A percentile compares a stretch with the other conserved stretches of the same genome.
Evolutionary conservation across 1,284 basidiomycete genomes (phyloP).

Genomic region (Afroboletus lepidellus): DNA sequence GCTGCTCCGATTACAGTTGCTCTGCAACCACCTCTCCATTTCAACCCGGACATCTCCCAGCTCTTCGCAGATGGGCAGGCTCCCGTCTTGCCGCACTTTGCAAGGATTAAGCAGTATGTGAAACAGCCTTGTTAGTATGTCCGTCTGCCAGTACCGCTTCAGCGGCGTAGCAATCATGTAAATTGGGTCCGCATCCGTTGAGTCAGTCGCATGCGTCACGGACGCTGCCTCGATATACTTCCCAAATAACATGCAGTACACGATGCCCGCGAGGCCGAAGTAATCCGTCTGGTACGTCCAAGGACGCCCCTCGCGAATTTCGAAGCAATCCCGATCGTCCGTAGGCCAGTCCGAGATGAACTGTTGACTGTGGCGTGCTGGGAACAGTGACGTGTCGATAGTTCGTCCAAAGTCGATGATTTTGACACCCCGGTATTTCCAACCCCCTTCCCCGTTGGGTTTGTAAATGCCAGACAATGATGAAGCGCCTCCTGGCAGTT

Average conservation of each 20-base stretch:
- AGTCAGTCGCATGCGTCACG: conserved; percentile 39
- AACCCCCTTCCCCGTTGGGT: conserved; percentile 76
- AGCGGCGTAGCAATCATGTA: conserved; percentile 76
- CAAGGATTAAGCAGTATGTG: conserved; percentile 84
- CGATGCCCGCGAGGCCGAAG: conserved; percentile 88
- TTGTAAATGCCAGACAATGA: conserved; percentile 79
- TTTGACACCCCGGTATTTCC: conserved; percentile 85
- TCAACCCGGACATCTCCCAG: conserved; percentile 64
- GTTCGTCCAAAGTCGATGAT: conserved; percentile 97
- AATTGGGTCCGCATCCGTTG: conserved; percentile 36
- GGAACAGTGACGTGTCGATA: conserved; percentile 84
- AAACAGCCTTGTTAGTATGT: conserved; percentile 85
- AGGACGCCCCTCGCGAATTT: conserved; percentile 78
- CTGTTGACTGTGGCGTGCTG: conserved; percentile 56
- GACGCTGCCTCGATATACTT: conserved; percentile 84
- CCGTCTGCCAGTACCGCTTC: conserved; percentile 94
- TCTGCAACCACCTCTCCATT: conserved; percentile 87
- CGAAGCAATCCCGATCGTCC: conserved; percentile 86
- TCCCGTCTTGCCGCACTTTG: conserved; percentile 48
- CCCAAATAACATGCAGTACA: conserved; percentile 95
- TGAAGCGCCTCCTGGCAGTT: conserved; percentile 67
- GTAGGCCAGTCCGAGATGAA: conserved; percentile 89
- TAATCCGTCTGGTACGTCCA: conserved; percentile 98
- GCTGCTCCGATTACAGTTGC: conserved; percentile 81
- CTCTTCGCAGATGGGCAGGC: conserved; percentile 71